Base-by-base conservation (phyloP, 108 stramenopile species). In the Parmales sp. region DNA sequence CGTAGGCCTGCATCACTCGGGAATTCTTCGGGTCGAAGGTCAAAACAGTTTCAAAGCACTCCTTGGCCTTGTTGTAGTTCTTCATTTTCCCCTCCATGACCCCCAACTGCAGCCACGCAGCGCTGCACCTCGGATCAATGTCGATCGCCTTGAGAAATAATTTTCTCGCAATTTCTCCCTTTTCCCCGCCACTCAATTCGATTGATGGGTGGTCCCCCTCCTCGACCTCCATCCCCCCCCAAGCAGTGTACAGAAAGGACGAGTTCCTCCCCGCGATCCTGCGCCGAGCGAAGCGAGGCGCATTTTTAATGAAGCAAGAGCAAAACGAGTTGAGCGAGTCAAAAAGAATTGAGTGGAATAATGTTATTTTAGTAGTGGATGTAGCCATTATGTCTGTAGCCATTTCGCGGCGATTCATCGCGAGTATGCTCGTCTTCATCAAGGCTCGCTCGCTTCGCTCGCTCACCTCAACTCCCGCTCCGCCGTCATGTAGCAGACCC, bases 1-100 rank as follows among this genome's bases (percentile, higher is more conserved):
- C 91, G 77, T 92, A 92, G 0, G 91, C 91, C 66, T 92, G 91
- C 29, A 92, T 60, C 0, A 92, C 83, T 9, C 91, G 81, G 16
- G 88, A 86, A 74, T 92, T 92, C 20, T 87, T 80, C 65, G 77
- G 76, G 71, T 92, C 91, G 74, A 84, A 90, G 49, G 79, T 85
- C 1, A 92, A 74, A 38, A 84, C 86, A 8, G 66, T 75, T 67
- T 89, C 86, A 76, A 88, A 92, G 66, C 88, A 89, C 28, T 84
- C 64, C 65, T 81, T 66, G 0, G 91, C 88, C n/a, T 67, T 64
- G 26, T 85, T 77, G 74, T 79, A 92, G 67, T 92, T 84, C 37
- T 81, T 86, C 25, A 70, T 69, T 19, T 87, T 84, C 7, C 84
- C 77, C 64, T 92, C 91, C 87, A 92, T 84, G 20, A 76, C 75